Percentiles rank a stretch among this genome's conserved stretches.
Conservation (phyloP, 805 yeast species). For the Candida michaelii region DNA sequence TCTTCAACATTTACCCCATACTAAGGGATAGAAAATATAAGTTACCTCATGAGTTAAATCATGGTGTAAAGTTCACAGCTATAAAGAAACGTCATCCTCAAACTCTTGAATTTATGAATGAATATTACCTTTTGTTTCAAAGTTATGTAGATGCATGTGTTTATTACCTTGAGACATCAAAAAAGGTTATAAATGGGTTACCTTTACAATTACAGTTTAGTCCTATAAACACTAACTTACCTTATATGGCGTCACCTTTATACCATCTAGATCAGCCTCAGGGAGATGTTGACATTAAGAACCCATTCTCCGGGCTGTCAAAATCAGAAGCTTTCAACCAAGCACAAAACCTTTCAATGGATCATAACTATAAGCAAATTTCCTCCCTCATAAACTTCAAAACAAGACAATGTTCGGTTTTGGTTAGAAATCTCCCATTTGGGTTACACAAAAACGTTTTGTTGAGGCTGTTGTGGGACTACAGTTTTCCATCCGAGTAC, state of each 20-base stretch:
- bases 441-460: constrained; percentile 39
- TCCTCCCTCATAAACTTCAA: constrained; percentile 19
- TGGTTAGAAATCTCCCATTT: constrained; percentile 48
- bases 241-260: constrained; percentile 31
- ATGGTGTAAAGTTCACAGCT: constrained; percentile 36
- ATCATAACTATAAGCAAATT: constrained; percentile 16
- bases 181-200: constrained; percentile 52
- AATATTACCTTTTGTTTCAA: constrained; percentile 55
- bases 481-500: constrained; percentile 33
- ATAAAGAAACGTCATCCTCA: constrained; percentile 51
- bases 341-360: background rate
- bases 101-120: constrained; percentile 44
- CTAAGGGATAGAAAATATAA: constrained; percentile 29
- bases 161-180: constrained; percentile 50
- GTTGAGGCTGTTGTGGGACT: constrained; percentile 48
- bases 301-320: background rate
- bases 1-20: constrained; percentile 37
- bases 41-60: constrained; percentile 17
- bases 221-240: constrained; percentile 15
- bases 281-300: background rate
- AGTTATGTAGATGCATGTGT: constrained; percentile 48
- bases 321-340: background rate
- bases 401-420: constrained; percentile 29
- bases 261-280: background rate
- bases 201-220: constrained; percentile 48